Conservation (phyloP, 2,329 filamentous ascomycete genomes). For the Ophiosphaerella herpotricha region DNA sequence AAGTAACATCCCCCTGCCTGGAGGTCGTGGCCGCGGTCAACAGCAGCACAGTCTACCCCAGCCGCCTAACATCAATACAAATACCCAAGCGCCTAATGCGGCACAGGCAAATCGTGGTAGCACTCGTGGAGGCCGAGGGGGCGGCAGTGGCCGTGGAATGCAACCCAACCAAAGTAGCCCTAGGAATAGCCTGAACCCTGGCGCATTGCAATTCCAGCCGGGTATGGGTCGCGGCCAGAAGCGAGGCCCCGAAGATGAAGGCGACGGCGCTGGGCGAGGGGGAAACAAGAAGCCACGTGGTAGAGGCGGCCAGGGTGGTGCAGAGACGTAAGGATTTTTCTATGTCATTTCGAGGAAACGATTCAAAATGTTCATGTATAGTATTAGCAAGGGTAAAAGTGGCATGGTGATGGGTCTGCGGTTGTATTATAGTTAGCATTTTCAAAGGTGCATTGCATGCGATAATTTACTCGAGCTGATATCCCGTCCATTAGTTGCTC, state of each 20-base stretch:
- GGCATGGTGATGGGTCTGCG: neutral
- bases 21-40: conserved; percentile 29
- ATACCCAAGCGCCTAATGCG: conserved; percentile 9
- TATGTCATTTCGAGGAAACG: neutral
- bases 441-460: neutral
- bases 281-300: conserved; percentile 36
- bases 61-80: conserved; percentile 16
- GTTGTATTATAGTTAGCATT: conserved; percentile 5
- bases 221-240: conserved; percentile 39
- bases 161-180: conserved; percentile 27
- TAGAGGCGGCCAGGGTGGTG: conserved; percentile 28
- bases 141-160: conserved; percentile 24
- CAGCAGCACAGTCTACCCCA: conserved; percentile 22
- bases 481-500: neutral
- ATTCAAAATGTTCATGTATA: neutral
- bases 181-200: conserved; percentile 39
- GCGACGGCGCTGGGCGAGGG: conserved; percentile 30
- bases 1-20: conserved; percentile 39
- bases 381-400: neutral
- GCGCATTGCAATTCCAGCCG: conserved; percentile 38
- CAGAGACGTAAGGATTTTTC: neutral
- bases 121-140: conserved; percentile 28
- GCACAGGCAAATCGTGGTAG: conserved; percentile 37
- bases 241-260: conserved; percentile 38
- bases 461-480: neutral